A percentile compares a stretch with the other conserved stretches of the same genome.
Conservation (phyloP, 139 green algal species). For the Chlorella sp. region DNA sequence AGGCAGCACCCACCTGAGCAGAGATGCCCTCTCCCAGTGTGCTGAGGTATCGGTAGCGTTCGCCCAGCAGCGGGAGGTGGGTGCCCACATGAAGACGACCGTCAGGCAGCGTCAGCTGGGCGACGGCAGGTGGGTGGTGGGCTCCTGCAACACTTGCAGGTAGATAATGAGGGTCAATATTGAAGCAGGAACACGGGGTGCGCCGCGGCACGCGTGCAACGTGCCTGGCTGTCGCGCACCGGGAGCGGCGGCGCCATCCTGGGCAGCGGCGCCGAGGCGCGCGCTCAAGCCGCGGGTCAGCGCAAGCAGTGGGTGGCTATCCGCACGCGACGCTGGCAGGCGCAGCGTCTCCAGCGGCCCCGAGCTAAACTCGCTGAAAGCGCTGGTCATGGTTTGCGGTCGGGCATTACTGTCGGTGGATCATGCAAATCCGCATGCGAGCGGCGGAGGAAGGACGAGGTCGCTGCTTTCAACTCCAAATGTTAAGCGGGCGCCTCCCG, state of each 20-base stretch:
- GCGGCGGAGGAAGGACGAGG: too few relatives aligned
- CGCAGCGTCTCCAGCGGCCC: too few relatives aligned
- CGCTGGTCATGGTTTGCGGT: too few relatives aligned
- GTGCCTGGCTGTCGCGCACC: background rate
- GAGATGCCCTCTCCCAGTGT: slow-evolving; percentile 51
- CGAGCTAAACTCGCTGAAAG: too few relatives aligned
- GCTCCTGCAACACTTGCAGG: background rate
- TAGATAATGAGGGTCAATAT: background rate
- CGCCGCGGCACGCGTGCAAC: background rate
- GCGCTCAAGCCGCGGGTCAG: background rate
- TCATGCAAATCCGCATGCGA: too few relatives aligned
- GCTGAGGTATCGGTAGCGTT: slow-evolving; percentile 58
- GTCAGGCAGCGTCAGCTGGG: slow-evolving; percentile 46
- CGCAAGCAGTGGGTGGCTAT: slow-evolving; percentile 6
- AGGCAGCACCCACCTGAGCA: slow-evolving; percentile 56
- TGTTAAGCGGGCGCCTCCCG: too few relatives aligned
- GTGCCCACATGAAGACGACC: slow-evolving; percentile 50
- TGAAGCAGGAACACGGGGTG: background rate
- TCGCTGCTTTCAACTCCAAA: too few relatives aligned
- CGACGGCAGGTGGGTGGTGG: background rate
- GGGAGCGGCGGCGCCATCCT: background rate
- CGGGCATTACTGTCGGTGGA: too few relatives aligned
- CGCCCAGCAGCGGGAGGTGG: slow-evolving; percentile 53
- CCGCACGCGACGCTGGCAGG: too few relatives aligned
- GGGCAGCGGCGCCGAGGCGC: background rate